Evolutionary conservation across 2,329 filamentous ascomycete genomes (phyloP), one percentile per base, ranked within the genome.

Genomic region (Parascedosporium putredinis): DNA sequence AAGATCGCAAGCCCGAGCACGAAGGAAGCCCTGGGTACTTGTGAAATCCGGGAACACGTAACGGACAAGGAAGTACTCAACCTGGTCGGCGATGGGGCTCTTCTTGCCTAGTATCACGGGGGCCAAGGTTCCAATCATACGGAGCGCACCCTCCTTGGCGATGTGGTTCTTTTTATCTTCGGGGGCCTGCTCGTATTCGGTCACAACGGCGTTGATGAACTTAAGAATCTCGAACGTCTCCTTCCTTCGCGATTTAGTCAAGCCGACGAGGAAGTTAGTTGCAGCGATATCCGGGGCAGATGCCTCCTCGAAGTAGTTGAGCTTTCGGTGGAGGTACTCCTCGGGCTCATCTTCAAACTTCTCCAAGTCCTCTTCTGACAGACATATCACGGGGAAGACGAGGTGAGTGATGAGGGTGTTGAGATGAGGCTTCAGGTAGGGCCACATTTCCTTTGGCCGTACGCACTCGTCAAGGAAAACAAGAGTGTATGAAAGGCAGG

Each of bases 11-110:
- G 93, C 93, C 55, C 93, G 84, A 29, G 93, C 93, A 51, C 93
- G 86, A 45, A 98, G 80, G 70, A 90, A 97, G 31, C 91, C 93
- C 62, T 95, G 87, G 12, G 81, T 76, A 68, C 88, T 97, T 58
- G 88, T 83, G 73, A 98, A 98, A 62, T 98, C 93, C 44, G 93
- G 93, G 73, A 98, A 97, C 51, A 98, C 93, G 62, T 97, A 95
- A 61, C 91, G 86, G 49, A 97, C 91, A 57, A 98, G 86, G 75
- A 98, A 98, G 67, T 95, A 96, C 67, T 98, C 93, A 51, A 97
- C 90, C 67, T 97, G 89, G 62, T 95, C 86, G 31, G 91, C 93
- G 56, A 98, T 96, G 1, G 93, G 93, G 62, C 90, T 96, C 77
- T 97, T 97, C 76, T 97, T 98, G 58, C 89, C 88, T 31, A 98